Base-by-base conservation (phyloP, 2,329 filamentous ascomycete species). In the Stylonectria norvegica region DNA sequence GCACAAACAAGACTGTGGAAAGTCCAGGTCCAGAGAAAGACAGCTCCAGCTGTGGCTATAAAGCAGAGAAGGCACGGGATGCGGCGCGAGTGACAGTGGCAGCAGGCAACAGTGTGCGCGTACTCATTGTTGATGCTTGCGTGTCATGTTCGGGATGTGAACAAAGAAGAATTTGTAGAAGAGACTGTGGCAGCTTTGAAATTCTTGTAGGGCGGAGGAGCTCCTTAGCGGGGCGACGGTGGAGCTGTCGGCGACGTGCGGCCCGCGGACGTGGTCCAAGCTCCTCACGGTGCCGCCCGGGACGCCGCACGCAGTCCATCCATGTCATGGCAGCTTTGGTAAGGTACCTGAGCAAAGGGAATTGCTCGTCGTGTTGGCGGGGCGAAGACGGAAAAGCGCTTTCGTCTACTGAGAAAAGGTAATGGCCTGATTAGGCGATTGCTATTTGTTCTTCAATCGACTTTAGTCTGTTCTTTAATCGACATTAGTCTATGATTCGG, bases 61-160 rank as follows among this genome's bases (percentile, higher is more conserved):
- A 48, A 47, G 25, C 42, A 48, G 39, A 42, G 34, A 49, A 45
- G 46, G 45, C 40, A 50, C 40, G 42, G 52, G 50, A 49, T 29
- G 47, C 27, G 30, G 44, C 40, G n/a, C n/a, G n/a, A n/a, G n/a
- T n/a, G n/a, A n/a, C n/a, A n/a, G n/a, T n/a, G 45, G 48, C 43
- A 51, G 50, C 49, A 55, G 54, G 50, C 53, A 58, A 53, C 56
- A 45, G 57, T 44, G 46, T 47, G 45, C 36, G 43, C 49, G 53
- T 51, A 45, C 48, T 60, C 59, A 63, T 63, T 46, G 55, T 57
- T 56, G 49, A 48, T 57, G 58, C 52, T 59, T 52, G 59, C 60
- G 58, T 63, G 61, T 60, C 61, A 56, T 60, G 54, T 64, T 64
- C 48, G 48, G 43, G 42, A 41, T 36, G 42, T 10, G 47, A 40